A percentile compares a stretch with the other conserved stretches of the same genome.
Conservation (phyloP, 1,284 basidiomycete genomes). For the Schizophyllum amplum region DNA sequence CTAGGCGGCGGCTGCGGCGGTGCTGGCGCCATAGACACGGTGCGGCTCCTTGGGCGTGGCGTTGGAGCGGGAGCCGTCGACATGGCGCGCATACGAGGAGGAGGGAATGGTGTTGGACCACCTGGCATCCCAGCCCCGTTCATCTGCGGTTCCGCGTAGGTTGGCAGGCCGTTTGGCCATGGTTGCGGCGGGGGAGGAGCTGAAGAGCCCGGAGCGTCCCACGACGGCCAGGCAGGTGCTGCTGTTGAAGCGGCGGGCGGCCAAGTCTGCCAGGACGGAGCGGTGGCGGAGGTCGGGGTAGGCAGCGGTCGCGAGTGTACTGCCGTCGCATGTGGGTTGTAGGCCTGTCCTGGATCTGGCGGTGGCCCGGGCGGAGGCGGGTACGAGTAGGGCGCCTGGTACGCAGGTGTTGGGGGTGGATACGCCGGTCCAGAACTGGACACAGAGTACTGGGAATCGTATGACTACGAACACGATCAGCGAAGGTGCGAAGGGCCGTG, state of each 20-base stretch:
- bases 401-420: neutral
- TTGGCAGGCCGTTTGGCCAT: neutral
- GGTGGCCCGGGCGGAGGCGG: neutral
- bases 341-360: no score
- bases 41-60: neutral
- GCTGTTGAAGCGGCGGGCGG: no score
- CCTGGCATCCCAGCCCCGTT: no score
- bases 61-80: neutral
- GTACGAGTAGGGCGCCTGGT: neutral
- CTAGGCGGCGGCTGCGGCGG: no score
- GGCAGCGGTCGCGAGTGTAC: neutral
- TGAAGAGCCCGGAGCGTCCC: neutral
- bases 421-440: neutral
- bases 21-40: neutral
- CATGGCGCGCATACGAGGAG: neutral
- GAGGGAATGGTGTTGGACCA: neutral
- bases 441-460: neutral
- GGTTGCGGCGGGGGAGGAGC: neutral
- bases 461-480: neutral
- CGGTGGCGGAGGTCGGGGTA: neutral
- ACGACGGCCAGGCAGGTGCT: no score
- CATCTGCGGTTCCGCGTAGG: neutral
- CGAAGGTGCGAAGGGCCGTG: no score
- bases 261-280: neutral
- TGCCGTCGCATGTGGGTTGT: neutral